Evolutionary conservation across 1,139 yeast genomes (phyloP).

Genomic region (Blastobotrys capitulatus): DNA sequence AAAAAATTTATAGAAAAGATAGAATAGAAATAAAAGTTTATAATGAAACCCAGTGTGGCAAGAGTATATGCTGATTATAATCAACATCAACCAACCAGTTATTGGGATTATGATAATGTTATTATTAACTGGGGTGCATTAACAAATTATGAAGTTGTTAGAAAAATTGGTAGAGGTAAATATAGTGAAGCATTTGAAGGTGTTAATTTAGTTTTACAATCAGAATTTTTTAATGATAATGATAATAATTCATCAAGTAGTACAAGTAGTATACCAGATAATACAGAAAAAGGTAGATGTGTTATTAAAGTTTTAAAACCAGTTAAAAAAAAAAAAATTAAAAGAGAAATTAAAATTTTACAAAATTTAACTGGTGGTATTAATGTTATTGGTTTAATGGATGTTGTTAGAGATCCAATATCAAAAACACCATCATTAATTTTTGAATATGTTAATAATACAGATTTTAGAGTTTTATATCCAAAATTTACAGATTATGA

Average conservation of each 20-base stretch:
- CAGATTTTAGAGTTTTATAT: slow-evolving; percentile 84
- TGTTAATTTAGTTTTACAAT: slow-evolving; percentile 42
- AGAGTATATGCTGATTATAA: slow-evolving; percentile 86
- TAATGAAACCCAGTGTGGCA: slow-evolving; percentile 52
- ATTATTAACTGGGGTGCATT: slow-evolving; percentile 57
- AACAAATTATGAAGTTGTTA: slow-evolving; percentile 78
- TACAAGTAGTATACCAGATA: background rate
- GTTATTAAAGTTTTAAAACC: slow-evolving; percentile 96
- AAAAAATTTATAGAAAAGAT: too few species aligned
- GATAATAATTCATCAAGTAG: background rate
- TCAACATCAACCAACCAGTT: slow-evolving; percentile 68
- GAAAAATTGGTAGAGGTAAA: slow-evolving; percentile 94
- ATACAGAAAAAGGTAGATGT: slow-evolving; percentile 28
- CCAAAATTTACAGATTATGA: slow-evolving; percentile 85
- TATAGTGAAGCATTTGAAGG: slow-evolving; percentile 95
- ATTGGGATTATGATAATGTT: slow-evolving; percentile 80
- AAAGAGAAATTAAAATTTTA: slow-evolving; percentile 87
- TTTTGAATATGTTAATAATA: slow-evolving; percentile 85
- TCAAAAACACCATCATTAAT: slow-evolving; percentile 91
- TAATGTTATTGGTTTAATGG: slow-evolving; percentile 73
- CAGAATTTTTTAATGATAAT: slow-evolving; percentile 22
- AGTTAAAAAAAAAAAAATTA: slow-evolving; percentile 92
- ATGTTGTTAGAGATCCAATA: slow-evolving; percentile 84
- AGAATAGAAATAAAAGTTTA: background rate
- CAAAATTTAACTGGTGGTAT: slow-evolving; percentile 86